phyloP scores from a whole-genome alignment of 2,329 filamentous ascomycete species.

The Beauveria medogensis region DNA sequence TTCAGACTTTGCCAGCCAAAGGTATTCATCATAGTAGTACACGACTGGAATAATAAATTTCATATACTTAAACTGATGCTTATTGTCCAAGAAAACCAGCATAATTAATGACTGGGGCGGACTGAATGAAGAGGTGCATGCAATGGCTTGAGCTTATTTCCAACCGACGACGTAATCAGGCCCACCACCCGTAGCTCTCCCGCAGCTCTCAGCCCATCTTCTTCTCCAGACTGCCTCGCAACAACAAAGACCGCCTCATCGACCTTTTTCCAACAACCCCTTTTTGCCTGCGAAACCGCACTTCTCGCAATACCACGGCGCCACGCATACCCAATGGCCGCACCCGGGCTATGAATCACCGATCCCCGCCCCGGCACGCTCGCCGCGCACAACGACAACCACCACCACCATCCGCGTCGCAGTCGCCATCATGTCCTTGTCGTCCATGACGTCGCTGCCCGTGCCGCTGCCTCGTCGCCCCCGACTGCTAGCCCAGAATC shows the following conservation, averaged over 20 bases:
- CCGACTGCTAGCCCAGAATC: constrained; percentile 62
- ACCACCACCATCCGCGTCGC: neutral
- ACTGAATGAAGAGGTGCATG: neutral
- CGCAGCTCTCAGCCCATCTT: neutral
- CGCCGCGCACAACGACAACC: neutral
- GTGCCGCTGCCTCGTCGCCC: constrained; percentile 33
- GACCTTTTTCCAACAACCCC: neutral
- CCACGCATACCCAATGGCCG: neutral
- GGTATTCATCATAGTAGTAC: neutral
- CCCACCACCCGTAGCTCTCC: neutral
- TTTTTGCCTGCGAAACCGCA: neutral
- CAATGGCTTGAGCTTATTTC: neutral
- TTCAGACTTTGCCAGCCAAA: neutral
- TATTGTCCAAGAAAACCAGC: too few species aligned
- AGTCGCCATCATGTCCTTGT: constrained; percentile 19
- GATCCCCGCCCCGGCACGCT: neutral
- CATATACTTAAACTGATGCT: neutral
- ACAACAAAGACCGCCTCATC: neutral
- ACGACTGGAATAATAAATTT: neutral
- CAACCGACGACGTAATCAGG: constrained; percentile 6
- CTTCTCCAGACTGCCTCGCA: neutral
- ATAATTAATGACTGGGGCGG: too few species aligned
- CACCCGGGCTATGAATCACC: constrained; percentile 4
- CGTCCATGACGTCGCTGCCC: constrained; percentile 18
- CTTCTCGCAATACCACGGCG: neutral